phyloP scores from a whole-genome alignment of 1,284 basidiomycete genomes.

The Apiotrichum porosum region DNA sequence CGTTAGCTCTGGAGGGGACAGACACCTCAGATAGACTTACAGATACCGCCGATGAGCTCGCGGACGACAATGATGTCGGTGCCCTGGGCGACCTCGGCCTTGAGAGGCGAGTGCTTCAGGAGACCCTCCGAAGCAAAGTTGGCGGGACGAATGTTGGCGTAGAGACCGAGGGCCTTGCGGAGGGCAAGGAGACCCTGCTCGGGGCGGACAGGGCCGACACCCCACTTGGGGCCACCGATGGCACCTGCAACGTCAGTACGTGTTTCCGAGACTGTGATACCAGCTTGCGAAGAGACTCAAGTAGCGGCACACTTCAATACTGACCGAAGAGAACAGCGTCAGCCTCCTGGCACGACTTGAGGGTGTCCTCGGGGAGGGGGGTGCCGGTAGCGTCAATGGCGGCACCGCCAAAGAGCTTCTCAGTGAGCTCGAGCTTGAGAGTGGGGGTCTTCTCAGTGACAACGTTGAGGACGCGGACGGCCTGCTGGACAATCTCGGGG shows the following conservation, averaged over 20 bases:
- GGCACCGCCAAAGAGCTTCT: conserved; percentile 82
- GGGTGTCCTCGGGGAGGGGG: conserved; percentile 77
- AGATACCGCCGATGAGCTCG: conserved; percentile 82
- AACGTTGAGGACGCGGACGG: conserved; percentile 74
- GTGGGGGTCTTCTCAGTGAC: conserved; percentile 62
- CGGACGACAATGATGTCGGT: conserved; percentile 83
- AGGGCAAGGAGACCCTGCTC: conserved; percentile 89
- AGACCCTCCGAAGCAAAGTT: conserved; percentile 57
- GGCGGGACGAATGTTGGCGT: conserved; percentile 96
- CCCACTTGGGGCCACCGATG: conserved; percentile 75
- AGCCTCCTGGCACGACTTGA: conserved; percentile 79
- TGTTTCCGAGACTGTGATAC: conserved; percentile 42
- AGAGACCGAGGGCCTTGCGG: conserved; percentile 88
- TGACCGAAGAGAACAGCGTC: conserved; percentile 89
- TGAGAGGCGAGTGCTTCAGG: conserved; percentile 86
- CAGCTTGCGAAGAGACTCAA: too few relatives aligned
- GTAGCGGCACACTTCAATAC: too few relatives aligned
- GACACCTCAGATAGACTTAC: too few relatives aligned
- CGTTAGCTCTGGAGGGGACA: conserved; percentile 3
- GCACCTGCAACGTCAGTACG: conserved; percentile 75
- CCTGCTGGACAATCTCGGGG: conserved; percentile 88
- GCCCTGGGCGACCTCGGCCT: conserved; percentile 67
- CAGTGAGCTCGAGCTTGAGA: conserved; percentile 63
- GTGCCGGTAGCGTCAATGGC: conserved; percentile 85
- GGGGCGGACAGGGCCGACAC: conserved; percentile 86